phyloP scores from a whole-genome alignment of 1,284 basidiomycete species.

The Abortiporus biennis region DNA sequence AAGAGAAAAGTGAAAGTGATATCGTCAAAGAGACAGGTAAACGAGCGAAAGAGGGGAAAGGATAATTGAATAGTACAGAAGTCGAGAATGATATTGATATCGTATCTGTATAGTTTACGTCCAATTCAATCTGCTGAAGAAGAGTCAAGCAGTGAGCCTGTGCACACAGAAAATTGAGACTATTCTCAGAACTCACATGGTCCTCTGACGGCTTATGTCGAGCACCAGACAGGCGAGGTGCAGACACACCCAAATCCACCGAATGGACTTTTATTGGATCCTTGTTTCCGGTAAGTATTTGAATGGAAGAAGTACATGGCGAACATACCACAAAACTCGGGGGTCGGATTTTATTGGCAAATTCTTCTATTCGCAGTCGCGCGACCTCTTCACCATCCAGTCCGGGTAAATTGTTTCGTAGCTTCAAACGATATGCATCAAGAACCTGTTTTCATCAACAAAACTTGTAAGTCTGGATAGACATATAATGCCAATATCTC shows the following conservation, averaged over 20 bases:
- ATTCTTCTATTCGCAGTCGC: conserved; percentile 61
- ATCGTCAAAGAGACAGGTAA: conserved; percentile 76
- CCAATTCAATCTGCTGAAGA: conserved; percentile 51
- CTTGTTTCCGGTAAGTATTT: no score
- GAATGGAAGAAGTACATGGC: background rate
- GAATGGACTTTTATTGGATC: conserved; percentile 73
- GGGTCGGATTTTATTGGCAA: conserved; percentile 66
- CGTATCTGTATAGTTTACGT: conserved; percentile 64
- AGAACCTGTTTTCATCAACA: conserved; percentile 40
- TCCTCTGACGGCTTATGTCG: conserved; percentile 29
- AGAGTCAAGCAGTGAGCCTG: background rate
- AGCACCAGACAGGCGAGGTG: conserved; percentile 59
- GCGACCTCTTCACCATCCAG: conserved; percentile 68
- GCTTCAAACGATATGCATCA: conserved; percentile 66
- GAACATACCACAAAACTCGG: conserved; percentile 55
- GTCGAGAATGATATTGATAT: conserved; percentile 75
- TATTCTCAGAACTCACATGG: conserved; percentile 15
- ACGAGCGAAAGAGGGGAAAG: conserved; percentile 71
- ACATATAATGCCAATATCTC: conserved; percentile 14
- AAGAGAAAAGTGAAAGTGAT: conserved; percentile 70
- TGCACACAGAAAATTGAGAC: no score
- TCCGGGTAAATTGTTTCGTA: conserved; percentile 55
- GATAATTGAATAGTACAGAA: conserved; percentile 79
- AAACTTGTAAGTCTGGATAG: background rate
- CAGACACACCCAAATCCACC: conserved; percentile 64